Evolutionary conservation across 2,329 filamentous ascomycete genomes (phyloP).

Genomic region (Rhinocladiella mackenziei): DNA sequence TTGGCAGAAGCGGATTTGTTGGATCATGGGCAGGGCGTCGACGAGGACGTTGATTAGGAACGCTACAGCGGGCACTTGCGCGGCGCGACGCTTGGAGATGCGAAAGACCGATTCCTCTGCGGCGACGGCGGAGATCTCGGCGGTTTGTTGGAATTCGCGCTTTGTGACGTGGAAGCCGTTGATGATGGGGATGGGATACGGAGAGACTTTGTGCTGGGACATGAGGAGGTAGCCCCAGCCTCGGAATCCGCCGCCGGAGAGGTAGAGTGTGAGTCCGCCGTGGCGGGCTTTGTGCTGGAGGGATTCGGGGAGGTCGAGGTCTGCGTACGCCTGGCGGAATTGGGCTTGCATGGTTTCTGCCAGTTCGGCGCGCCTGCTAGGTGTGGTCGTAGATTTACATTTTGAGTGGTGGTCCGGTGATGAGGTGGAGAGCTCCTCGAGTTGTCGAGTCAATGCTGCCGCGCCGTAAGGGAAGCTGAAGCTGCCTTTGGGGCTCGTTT

Average conservation of each 20-base stretch:
- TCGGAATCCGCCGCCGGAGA: slow-evolving; percentile 85
- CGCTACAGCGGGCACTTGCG: slow-evolving; percentile 78
- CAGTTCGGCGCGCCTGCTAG: slow-evolving; percentile 39
- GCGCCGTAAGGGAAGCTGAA: slow-evolving; percentile 68
- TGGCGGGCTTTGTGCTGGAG: slow-evolving; percentile 41
- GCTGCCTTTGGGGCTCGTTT: slow-evolving; percentile 52
- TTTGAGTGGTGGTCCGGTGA: background rate
- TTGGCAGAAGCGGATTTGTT: slow-evolving; percentile 75
- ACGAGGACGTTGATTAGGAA: slow-evolving; percentile 74
- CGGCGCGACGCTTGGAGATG: slow-evolving; percentile 71
- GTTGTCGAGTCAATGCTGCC: slow-evolving; percentile 58
- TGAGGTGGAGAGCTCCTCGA: slow-evolving; percentile 41
- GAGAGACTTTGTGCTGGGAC: slow-evolving; percentile 66
- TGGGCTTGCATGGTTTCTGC: slow-evolving; percentile 47
- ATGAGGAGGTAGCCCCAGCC: slow-evolving; percentile 89
- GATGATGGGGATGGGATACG: slow-evolving; percentile 79
- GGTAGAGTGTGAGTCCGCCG: slow-evolving; percentile 66
- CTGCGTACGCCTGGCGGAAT: slow-evolving; percentile 57
- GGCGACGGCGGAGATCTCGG: slow-evolving; percentile 65
- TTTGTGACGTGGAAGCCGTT: slow-evolving; percentile 76
- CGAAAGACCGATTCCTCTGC: slow-evolving; percentile 54
- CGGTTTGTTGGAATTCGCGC: slow-evolving; percentile 66
- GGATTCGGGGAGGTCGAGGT: slow-evolving; percentile 56
- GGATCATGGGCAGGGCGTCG: slow-evolving; percentile 64
- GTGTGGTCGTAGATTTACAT: slow-evolving; percentile 19